Percentiles rank a stretch among this genome's conserved stretches.
Evolutionary conservation across 495 filamentous ascomycete genomes (phyloP).

Genomic region (Aspergillus haitiensis): DNA sequence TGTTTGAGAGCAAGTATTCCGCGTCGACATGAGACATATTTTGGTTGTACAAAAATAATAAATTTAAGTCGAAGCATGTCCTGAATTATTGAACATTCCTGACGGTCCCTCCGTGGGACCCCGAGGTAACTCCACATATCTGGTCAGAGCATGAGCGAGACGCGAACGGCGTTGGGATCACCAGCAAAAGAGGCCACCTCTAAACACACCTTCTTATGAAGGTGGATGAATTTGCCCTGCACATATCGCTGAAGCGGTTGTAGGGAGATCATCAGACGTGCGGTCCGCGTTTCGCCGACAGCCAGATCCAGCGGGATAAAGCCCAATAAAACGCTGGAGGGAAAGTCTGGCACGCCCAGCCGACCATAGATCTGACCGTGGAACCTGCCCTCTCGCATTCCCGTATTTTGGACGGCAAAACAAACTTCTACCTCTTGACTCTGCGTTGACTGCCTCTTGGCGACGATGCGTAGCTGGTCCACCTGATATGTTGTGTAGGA

Average conservation of each 20-base stretch:
- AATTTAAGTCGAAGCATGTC: no score
- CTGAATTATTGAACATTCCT: no score
- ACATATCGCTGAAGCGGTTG: slow-evolving; percentile 16
- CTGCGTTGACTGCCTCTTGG: neutral
- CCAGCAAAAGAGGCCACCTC: no score
- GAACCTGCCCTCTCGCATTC: slow-evolving; percentile 9
- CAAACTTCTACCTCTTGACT: neutral
- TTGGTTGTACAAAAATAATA: no score
- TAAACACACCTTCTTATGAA: no score
- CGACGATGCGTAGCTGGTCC: neutral
- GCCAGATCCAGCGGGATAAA: slow-evolving; percentile 13
- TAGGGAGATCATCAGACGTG: neutral
- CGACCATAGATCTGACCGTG: slow-evolving; percentile 16
- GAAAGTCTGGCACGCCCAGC: slow-evolving; percentile 12
- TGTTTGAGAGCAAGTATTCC: no score
- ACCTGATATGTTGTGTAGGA: slow-evolving; percentile 65
- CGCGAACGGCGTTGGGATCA: no score
- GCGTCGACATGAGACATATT: no score
- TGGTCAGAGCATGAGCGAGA: no score
- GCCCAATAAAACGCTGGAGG: slow-evolving; percentile 12
- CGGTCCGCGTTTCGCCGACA: neutral
- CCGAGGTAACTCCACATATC: no score
- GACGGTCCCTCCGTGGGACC: no score
- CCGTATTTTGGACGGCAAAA: no score
- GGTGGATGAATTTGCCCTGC: slow-evolving; percentile 3